Evolutionary conservation across 2,329 filamentous ascomycete genomes (phyloP).

Genomic region (Setomelanomma holmii): DNA sequence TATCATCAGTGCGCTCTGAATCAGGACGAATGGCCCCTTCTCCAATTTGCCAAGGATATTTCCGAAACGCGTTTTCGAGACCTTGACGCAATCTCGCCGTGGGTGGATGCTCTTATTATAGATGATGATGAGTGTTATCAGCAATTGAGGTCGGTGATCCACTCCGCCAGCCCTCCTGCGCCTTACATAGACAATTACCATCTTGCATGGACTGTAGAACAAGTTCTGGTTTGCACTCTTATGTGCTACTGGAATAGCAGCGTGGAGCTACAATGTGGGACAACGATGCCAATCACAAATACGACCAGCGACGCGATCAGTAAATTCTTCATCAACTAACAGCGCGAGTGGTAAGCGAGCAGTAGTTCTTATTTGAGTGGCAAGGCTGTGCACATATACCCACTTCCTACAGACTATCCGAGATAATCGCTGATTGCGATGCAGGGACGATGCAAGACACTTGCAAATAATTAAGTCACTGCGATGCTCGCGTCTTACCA

Average conservation of each 20-base stretch:
- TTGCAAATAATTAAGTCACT: not conserved
- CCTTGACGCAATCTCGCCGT: not conserved
- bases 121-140: not conserved
- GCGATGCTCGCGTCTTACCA: not conserved
- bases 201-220: not conserved
- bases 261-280: too few relatives aligned
- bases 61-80: not conserved
- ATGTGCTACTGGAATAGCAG: not conserved
- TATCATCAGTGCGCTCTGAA: not conserved
- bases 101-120: not conserved
- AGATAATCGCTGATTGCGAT: too few relatives aligned
- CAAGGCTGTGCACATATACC: too few relatives aligned
- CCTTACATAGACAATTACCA: not conserved
- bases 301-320: not conserved
- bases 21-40: not conserved
- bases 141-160: not conserved
- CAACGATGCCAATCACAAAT: too few relatives aligned
- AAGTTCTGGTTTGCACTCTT: not conserved
- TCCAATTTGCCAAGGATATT: not conserved
- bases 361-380: too few relatives aligned
- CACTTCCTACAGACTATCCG: too few relatives aligned
- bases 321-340: not conserved
- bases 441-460: not conserved
- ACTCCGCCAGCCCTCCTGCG: not conserved
- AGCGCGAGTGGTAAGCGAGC: not conserved